Conservation (phyloP, 371 early-diverging fungal species). For the Mucor saturninus region DNA sequence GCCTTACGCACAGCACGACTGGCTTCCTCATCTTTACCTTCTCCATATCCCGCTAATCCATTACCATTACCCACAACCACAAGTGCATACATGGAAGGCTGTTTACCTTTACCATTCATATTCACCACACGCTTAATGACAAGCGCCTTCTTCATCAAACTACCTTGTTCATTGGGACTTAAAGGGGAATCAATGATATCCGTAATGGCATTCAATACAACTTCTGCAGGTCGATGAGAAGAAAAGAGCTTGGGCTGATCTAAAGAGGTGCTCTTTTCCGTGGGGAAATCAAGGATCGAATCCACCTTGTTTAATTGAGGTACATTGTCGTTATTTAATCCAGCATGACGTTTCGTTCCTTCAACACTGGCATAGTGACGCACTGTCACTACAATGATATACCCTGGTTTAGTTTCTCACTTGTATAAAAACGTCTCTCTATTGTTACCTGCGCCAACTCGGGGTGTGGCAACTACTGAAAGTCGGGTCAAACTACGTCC, state of each 20-base stretch:
- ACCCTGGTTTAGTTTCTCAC: not conserved
- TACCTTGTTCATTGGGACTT: constrained; percentile 31
- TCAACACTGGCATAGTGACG: constrained; percentile 38
- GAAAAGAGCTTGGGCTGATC: constrained; percentile 45
- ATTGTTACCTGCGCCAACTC: constrained; percentile 19
- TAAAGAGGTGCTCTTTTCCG: constrained; percentile 28
- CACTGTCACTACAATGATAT: constrained; percentile 1
- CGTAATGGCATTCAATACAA: constrained; percentile 43
- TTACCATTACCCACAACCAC: constrained; percentile 96
- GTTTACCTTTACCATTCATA: constrained; percentile 87
- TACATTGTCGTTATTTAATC: constrained; percentile 29
- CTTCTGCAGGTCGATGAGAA: constrained; percentile 46
- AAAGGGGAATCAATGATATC: constrained; percentile 52
- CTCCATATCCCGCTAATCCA: constrained; percentile 95
- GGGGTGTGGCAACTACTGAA: constrained; percentile 21
- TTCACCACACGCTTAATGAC: constrained; percentile 81
- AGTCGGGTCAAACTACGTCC: constrained; percentile 37
- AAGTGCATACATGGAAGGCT: constrained; percentile 85
- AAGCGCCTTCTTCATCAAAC: constrained; percentile 74
- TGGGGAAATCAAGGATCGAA: constrained; percentile 46
- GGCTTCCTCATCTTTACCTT: constrained; percentile 87
- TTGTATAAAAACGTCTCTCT: too few relatives aligned
- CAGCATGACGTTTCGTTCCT: constrained; percentile 33
- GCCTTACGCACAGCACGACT: constrained; percentile 90
- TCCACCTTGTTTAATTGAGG: constrained; percentile 52